These are phyloP conservation scores for Aspergillus novofumigatus DNA, from an alignment of 2,329 filamentous ascomycete species.

Conservation along the genomic window DNA sequence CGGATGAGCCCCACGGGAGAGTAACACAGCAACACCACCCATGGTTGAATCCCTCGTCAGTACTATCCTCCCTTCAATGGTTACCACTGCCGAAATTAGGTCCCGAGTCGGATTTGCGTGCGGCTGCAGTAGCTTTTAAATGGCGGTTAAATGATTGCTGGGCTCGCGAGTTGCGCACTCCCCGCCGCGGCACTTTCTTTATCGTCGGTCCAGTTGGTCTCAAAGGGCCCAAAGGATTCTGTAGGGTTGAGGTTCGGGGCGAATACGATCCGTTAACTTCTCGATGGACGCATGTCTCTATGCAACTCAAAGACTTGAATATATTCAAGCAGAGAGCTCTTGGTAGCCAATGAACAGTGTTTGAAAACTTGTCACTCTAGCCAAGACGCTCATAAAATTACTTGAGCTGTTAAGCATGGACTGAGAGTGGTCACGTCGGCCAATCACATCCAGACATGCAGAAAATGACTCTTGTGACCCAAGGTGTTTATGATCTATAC, in stretches of 20 bases:
- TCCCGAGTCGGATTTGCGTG: constrained; percentile 32
- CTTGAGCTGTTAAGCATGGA: not conserved
- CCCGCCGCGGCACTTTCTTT: constrained; percentile 31
- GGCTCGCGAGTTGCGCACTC: constrained; percentile 15
- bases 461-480: not conserved
- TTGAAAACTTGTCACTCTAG: not conserved
- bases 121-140: constrained; percentile 31
- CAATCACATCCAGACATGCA: not conserved
- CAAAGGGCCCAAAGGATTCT: constrained; percentile 30
- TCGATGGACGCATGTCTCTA: constrained; percentile 27
- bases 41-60: constrained; percentile 22
- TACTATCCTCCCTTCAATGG: constrained; percentile 30
- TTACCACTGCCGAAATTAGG: constrained; percentile 31
- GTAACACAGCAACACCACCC: constrained; percentile 12
- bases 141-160: constrained; percentile 23
- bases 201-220: constrained; percentile 32
- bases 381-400: not conserved
- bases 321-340: constrained; percentile 25
- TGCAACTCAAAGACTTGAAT: constrained; percentile 30
- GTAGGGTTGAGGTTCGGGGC: constrained; percentile 32
- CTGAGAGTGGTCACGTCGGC: not conserved
- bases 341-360: constrained; percentile 7
- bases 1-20: constrained; percentile 11
- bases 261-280: constrained; percentile 32
- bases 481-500: not conserved